phyloP scores from a whole-genome alignment of 192 early-diverging fungal species.

The Dissophora ornata region DNA sequence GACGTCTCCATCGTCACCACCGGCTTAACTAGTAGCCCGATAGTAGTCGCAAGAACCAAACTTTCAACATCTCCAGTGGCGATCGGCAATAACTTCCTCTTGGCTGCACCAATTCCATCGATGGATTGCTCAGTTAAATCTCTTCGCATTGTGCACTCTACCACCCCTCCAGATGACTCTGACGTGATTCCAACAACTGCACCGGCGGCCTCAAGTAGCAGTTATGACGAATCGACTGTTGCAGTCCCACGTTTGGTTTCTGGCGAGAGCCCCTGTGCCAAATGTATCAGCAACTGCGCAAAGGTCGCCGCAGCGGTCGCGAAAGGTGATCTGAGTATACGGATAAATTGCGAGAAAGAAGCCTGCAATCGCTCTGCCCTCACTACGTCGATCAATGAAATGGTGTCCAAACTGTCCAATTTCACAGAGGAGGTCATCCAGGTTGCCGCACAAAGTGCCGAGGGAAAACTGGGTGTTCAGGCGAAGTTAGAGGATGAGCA shows the following conservation, averaged over 20 bases:
- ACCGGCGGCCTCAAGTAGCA: background rate
- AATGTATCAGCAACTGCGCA: conserved; percentile 61
- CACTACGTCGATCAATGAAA: conserved; percentile 65
- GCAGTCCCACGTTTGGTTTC: background rate
- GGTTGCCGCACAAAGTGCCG: conserved; percentile 75
- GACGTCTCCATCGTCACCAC: background rate
- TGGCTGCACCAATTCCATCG: background rate
- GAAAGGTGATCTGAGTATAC: conserved; percentile 54
- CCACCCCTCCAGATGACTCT: conserved; percentile 11
- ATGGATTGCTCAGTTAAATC: conserved; percentile 27
- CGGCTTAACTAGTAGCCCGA: background rate
- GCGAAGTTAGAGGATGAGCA: conserved; percentile 56
- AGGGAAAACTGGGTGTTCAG: conserved; percentile 80
- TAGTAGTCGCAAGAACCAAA: background rate
- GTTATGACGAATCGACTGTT: background rate
- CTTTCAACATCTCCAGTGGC: background rate
- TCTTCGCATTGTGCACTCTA: conserved; percentile 19
- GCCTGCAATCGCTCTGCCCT: conserved; percentile 56
- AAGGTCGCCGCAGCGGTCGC: conserved; percentile 59
- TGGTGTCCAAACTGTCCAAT: conserved; percentile 69
- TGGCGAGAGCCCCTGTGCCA: conserved; percentile 51
- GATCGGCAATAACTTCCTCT: conserved; percentile 3
- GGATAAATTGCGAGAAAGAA: conserved; percentile 56
- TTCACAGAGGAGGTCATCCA: conserved; percentile 71
- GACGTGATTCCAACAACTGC: background rate